These are phyloP conservation scores for Euphorbia pulcherrima DNA, from an alignment of 345 rosid species.

Conservation along the genomic window DNA sequence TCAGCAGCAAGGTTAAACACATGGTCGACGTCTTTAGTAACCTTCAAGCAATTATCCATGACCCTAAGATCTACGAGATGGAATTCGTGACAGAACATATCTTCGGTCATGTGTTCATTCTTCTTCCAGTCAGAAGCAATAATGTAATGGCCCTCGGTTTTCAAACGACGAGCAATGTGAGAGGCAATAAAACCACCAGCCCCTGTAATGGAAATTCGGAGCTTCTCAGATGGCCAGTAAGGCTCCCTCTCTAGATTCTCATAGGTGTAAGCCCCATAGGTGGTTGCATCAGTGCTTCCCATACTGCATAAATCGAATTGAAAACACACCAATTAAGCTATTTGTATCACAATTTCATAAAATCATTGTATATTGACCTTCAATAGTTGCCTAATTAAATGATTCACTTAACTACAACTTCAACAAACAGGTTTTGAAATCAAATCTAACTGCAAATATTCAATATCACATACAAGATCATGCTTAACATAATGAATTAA, in stretches of 20 bases:
- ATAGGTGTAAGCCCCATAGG: slow-evolving; percentile 78
- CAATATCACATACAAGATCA: background rate
- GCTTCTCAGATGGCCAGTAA: slow-evolving; percentile 90
- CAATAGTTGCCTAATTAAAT: background rate
- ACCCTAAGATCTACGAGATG: slow-evolving; percentile 95
- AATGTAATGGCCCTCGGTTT: slow-evolving; percentile 89
- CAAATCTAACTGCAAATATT: background rate
- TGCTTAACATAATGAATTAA: background rate
- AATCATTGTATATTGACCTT: background rate
- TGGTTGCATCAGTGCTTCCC: slow-evolving; percentile 58
- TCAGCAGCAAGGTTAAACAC: slow-evolving; percentile 98
- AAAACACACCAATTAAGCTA: background rate
- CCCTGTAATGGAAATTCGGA: slow-evolving; percentile 76
- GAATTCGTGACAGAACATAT: slow-evolving; percentile 95
- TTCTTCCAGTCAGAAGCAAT: slow-evolving; percentile 99
- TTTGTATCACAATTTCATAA: background rate
- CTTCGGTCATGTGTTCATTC: slow-evolving; percentile 98
- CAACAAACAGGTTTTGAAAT: background rate
- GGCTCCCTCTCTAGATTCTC: slow-evolving; percentile 75
- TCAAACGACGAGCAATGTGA: slow-evolving; percentile 95
- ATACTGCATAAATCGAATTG: slow-evolving; percentile 40
- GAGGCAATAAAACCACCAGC: slow-evolving; percentile 98
- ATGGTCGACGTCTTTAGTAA: slow-evolving; percentile 68
- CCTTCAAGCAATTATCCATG: slow-evolving; percentile 93
- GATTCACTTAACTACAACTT: background rate